Evolutionary conservation across 176 grass and related monocot species (phyloP), one percentile per base, ranked within the genome.

Genomic region (Cenchrus fungigraminus): DNA sequence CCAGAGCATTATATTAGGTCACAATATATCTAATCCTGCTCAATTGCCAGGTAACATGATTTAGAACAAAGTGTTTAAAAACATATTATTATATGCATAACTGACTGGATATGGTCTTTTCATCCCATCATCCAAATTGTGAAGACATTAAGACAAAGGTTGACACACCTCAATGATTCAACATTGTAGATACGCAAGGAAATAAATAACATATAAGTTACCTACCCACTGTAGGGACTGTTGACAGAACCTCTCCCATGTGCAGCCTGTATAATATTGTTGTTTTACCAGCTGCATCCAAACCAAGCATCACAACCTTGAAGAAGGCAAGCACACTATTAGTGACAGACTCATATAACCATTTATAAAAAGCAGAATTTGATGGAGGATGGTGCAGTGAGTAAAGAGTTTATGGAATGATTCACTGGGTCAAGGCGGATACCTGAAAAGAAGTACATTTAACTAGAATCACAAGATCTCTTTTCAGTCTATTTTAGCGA

Each of bases 271-370:
- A 97, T 83, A 97, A 53, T 60, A 97, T 91, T 57, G 94, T 97
- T 82, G 94, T 94, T 84, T 97, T 97, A 79, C 94, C 92, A 89
- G 94, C 94, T 84, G 92, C 80, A 79, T 97, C 94, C 79, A 97
- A 79, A 90, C 94, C 94, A 84, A 97, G 88, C 94, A 97, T 97
- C 86, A 94, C 94, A 80, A 97, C 94, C 94, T 97, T 86, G 50
- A 77, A 80, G 67, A 87, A 58, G 55, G 68, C 32, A 40, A 29
- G 37, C 29, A 83, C 47, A 76, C 17, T 46, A 63, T 84, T 61
- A 91, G 70, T n/a, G 4, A 50, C 12, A 84, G 32, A 55, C 6
- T 73, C 46, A 71, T 49, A 79, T 20, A 87, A 71, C 17, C 31
- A 53, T 5, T 0, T 0, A 70, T 12, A 25, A 9, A 14, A 5